Percentiles rank a stretch among this genome's conserved stretches.
These are phyloP conservation scores for Jackrogersella multiformis DNA, from an alignment of 495 filamentous ascomycete genomes.

Conservation along the genomic window DNA sequence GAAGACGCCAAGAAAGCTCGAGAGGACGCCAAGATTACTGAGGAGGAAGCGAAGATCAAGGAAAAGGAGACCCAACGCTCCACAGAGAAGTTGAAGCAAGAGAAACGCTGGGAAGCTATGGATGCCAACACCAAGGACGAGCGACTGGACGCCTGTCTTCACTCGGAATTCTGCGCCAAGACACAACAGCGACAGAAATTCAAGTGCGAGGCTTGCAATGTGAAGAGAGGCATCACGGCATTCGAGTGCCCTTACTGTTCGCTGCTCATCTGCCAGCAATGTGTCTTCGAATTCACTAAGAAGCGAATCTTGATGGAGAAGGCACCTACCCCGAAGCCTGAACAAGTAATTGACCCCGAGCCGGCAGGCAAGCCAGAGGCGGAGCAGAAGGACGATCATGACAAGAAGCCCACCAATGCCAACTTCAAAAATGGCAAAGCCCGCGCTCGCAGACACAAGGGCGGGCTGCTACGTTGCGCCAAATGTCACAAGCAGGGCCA, in stretches of 20 bases:
- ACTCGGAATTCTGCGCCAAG: constrained; percentile 42
- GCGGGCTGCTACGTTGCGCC: neutral
- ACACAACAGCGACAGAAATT: constrained; percentile 38
- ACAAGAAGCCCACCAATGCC: neutral
- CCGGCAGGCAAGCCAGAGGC: neutral
- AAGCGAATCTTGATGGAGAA: constrained; percentile 12
- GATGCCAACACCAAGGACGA: constrained; percentile 29
- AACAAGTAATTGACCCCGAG: neutral
- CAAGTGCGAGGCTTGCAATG: constrained; percentile 39
- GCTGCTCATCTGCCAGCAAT: constrained; percentile 41
- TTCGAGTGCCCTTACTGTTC: constrained; percentile 46
- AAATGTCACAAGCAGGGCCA: neutral
- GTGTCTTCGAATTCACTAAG: constrained; percentile 27
- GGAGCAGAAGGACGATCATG: neutral
- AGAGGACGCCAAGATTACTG: neutral
- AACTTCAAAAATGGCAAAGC: neutral
- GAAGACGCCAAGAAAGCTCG: constrained; percentile 5
- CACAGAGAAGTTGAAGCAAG: constrained; percentile 17
- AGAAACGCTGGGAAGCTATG: constrained; percentile 24
- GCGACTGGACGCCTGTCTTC: constrained; percentile 31
- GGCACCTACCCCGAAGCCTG: constrained; percentile 29
- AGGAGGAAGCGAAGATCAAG: constrained; percentile 1
- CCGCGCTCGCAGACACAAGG: neutral
- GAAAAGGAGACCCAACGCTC: neutral
- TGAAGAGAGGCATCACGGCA: constrained; percentile 39